These are phyloP conservation scores for Ceratobasidium sp. DNA, from an alignment of 1,284 basidiomycete species.

Conservation along the genomic window DNA sequence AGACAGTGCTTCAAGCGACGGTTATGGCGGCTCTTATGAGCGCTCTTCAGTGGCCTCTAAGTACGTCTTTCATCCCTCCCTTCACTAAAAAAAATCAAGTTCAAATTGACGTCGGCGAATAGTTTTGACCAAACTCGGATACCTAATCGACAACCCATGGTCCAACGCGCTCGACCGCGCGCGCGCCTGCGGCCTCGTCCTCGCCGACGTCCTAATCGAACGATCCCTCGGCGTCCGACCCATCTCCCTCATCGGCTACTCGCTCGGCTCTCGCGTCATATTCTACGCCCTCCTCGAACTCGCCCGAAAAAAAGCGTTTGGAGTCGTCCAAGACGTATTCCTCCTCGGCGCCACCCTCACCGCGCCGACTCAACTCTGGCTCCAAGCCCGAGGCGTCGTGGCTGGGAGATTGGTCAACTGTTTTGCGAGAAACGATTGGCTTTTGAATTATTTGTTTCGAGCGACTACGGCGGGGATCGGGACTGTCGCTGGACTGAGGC, in stretches of 20 bases:
- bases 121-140: conserved; percentile 95
- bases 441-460: conserved; percentile 93
- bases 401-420: conserved; percentile 92
- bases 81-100: too few relatives aligned
- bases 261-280: conserved; percentile 91
- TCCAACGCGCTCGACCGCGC: conserved; percentile 94
- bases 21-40: conserved; percentile 92
- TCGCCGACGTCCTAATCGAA: conserved; percentile 89
- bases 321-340: conserved; percentile 94
- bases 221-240: conserved; percentile 93
- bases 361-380: conserved; percentile 81
- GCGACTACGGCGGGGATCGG: conserved; percentile 90
- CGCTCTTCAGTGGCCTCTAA: conserved; percentile 94
- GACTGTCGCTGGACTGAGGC: conserved; percentile 89
- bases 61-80: too few relatives aligned
- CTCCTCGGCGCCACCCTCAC: conserved; percentile 91
- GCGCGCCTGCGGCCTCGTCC: conserved; percentile 84
- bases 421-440: conserved; percentile 93
- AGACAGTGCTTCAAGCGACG: conserved; percentile 91
- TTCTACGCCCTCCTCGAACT: conserved; percentile 95
- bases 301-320: conserved; percentile 85
- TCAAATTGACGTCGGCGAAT: conserved; percentile 4
- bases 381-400: conserved; percentile 83
- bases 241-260: conserved; percentile 93
- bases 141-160: conserved; percentile 98